A percentile compares a stretch with the other conserved stretches of the same genome.
Evolutionary conservation across 768 basidiomycete species (phyloP).

Genomic region (Boletus rubroflammeus): DNA sequence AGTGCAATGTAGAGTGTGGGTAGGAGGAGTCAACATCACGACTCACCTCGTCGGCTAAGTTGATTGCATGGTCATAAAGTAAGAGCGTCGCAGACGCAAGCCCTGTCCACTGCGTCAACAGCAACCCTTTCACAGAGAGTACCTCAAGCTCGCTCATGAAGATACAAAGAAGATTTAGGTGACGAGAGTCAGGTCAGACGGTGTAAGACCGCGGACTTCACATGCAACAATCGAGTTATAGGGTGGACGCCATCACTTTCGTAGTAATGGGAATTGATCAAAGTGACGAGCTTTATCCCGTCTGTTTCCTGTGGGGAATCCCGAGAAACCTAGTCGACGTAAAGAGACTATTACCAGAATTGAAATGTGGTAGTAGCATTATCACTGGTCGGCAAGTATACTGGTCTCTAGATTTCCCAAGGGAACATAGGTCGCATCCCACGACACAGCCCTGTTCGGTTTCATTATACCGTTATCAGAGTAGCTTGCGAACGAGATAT

Average conservation of each 20-base stretch:
- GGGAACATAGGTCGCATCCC: not conserved
- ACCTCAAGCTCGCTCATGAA: not conserved
- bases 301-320: not conserved
- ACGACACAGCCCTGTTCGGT: not conserved
- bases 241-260: not conserved
- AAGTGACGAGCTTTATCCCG: not conserved
- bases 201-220: not conserved
- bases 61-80: slow-evolving; percentile 11
- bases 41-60: slow-evolving; percentile 5
- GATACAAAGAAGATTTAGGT: not conserved
- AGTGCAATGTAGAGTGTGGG: not conserved
- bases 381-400: not conserved
- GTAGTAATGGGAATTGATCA: not conserved
- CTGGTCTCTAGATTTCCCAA: not conserved
- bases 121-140: not conserved
- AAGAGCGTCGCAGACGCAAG: slow-evolving; percentile 3
- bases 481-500: not conserved
- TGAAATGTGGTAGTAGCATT: not conserved
- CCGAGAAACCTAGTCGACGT: not conserved
- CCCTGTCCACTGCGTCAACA: not conserved
- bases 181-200: not conserved
- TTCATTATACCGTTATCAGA: not conserved
- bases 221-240: not conserved
- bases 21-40: not conserved
- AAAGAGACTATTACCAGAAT: not conserved